Evolutionary conservation across 345 rosid species (phyloP).

Genomic region (Dipteronia dyeriana): DNA sequence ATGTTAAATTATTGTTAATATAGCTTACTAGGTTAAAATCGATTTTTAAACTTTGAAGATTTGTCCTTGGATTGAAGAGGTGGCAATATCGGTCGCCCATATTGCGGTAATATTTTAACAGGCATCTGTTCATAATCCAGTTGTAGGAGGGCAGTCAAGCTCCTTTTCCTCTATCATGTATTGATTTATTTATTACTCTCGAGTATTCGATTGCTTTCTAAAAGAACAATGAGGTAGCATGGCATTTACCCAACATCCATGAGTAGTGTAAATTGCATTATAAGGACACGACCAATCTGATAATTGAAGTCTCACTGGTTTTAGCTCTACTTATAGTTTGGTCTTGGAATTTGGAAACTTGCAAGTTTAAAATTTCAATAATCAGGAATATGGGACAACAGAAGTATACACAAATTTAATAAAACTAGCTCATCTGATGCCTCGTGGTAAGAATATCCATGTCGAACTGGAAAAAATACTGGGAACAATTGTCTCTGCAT

Average conservation of each 20-base stretch:
- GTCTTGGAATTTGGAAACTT: too few species aligned
- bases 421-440: too few species aligned
- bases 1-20: slow-evolving; percentile 1
- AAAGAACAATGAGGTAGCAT: not conserved
- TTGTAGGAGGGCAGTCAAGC: not conserved
- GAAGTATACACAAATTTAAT: too few species aligned
- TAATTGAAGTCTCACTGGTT: not conserved
- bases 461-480: too few species aligned
- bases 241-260: not conserved
- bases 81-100: not conserved
- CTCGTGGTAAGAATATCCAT: too few species aligned
- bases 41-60: not conserved
- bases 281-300: not conserved
- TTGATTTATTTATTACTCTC: too few species aligned
- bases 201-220: not conserved
- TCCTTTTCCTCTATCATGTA: not conserved
- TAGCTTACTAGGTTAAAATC: slow-evolving; percentile 12
- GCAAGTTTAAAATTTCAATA: not conserved
- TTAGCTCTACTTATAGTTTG: too few species aligned
- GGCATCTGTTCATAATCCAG: not conserved
- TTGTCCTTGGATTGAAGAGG: not conserved
- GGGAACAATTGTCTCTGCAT: too few species aligned
- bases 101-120: not conserved
- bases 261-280: too few species aligned
- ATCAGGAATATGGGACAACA: too few species aligned